phyloP scores from a whole-genome alignment of 139 green algal genomes.

The Chlamydomonas sphaeroides region DNA sequence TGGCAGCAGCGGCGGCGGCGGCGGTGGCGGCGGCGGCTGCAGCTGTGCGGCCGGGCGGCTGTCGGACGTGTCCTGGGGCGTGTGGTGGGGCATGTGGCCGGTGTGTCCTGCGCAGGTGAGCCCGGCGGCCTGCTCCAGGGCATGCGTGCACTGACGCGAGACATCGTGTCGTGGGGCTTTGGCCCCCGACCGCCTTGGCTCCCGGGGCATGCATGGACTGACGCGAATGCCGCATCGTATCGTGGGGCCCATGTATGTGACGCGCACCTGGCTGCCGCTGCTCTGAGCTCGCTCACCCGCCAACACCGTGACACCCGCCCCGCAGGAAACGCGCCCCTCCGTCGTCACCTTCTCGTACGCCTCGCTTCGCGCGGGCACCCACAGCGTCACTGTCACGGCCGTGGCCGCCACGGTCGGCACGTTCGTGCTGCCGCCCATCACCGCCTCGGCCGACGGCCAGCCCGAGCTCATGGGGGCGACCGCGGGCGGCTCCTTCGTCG shows the following conservation, averaged over 20 bases:
- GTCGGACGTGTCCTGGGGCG: not conserved
- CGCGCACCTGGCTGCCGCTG: too few species aligned
- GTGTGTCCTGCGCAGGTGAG: conserved; percentile 36
- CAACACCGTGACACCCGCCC: too few species aligned
- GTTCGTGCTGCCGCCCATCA: conserved; percentile 67
- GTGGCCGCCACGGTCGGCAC: conserved; percentile 66
- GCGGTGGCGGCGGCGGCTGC: not conserved
- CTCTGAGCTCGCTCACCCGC: too few species aligned
- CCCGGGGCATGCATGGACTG: too few species aligned
- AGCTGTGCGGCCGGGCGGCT: not conserved
- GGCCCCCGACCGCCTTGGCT: too few species aligned
- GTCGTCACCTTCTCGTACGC: conserved; percentile 59
- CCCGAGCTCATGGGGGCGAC: conserved; percentile 67
- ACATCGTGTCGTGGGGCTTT: too few species aligned
- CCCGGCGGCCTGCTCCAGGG: too few species aligned
- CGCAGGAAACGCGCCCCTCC: conserved; percentile 47
- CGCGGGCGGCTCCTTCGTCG: conserved; percentile 27
- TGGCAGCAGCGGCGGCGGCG: conserved; percentile 47
- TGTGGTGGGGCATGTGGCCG: conserved; percentile 48
- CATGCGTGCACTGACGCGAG: too few species aligned
- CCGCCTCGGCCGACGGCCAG: conserved; percentile 65
- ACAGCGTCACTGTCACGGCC: conserved; percentile 56
- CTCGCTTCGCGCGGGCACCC: conserved; percentile 60
- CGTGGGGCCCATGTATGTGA: too few species aligned
- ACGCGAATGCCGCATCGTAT: too few species aligned